These are phyloP conservation scores for Fusarium piperis DNA, from an alignment of 2,329 filamentous ascomycete genomes.

Conservation along the genomic window DNA sequence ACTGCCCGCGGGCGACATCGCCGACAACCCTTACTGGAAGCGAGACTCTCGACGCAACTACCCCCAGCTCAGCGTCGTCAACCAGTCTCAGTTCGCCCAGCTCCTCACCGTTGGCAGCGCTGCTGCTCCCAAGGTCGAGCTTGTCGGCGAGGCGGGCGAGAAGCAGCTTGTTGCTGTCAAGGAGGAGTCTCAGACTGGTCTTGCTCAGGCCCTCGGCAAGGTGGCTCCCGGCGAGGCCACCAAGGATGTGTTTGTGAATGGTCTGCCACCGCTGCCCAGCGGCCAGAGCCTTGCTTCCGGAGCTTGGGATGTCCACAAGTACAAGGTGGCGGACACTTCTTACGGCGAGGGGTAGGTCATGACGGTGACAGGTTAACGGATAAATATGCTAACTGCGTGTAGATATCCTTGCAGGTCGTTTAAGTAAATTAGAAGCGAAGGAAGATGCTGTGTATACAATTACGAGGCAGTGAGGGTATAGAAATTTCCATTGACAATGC, in stretches of 20 bases:
- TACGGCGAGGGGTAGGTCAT: slow-evolving; percentile 75
- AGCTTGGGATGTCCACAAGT: slow-evolving; percentile 74
- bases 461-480: slow-evolving; percentile 42
- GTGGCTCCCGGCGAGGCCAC: slow-evolving; percentile 62
- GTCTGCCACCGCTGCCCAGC: slow-evolving; percentile 86
- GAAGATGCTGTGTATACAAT: slow-evolving; percentile 45
- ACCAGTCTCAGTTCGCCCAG: slow-evolving; percentile 85
- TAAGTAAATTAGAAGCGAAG: slow-evolving; percentile 51
- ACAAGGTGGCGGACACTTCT: slow-evolving; percentile 71
- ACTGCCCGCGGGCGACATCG: slow-evolving; percentile 64
- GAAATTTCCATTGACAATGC: slow-evolving; percentile 44
- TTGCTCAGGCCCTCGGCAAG: slow-evolving; percentile 77
- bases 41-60: slow-evolving; percentile 87
- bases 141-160: slow-evolving; percentile 70
- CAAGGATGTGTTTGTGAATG: slow-evolving; percentile 75
- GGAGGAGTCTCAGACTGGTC: slow-evolving; percentile 77
- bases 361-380: no score
- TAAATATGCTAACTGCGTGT: slow-evolving; percentile 35
- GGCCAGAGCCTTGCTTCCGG: slow-evolving; percentile 67
- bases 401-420: slow-evolving; percentile 74
- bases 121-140: slow-evolving; percentile 81
- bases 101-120: slow-evolving; percentile 87
- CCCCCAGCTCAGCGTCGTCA: slow-evolving; percentile 80
- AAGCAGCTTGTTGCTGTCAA: slow-evolving; percentile 78
- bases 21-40: slow-evolving; percentile 75